Percentiles rank a stretch among this genome's conserved stretches.
These are phyloP conservation scores for Sporothrix pseudoabietina DNA, from an alignment of 2,329 filamentous ascomycete species.

Conservation along the genomic window DNA sequence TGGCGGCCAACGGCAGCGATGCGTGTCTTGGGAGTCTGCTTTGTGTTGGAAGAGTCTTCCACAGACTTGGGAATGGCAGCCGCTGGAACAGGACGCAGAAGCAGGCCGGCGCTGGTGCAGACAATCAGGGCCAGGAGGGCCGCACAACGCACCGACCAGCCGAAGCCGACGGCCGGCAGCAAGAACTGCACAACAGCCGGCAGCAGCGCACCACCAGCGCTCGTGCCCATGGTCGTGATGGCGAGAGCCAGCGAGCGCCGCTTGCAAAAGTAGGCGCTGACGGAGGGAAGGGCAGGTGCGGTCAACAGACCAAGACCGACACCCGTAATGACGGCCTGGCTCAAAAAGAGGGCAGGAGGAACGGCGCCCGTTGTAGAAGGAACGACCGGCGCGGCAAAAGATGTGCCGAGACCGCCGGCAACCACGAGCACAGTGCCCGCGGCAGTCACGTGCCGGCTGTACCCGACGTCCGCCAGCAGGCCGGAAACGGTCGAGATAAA, in stretches of 20 bases:
- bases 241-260: constrained; percentile 61
- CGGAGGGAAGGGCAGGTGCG: constrained; percentile 54
- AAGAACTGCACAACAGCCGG: constrained; percentile 60
- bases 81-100: constrained; percentile 42
- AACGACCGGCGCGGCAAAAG: constrained; percentile 53
- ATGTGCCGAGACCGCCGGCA: constrained; percentile 53
- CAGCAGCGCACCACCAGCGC: constrained; percentile 65
- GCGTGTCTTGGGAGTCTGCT: not conserved
- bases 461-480: constrained; percentile 54
- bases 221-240: constrained; percentile 61
- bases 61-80: not conserved
- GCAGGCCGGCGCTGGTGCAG: constrained; percentile 45
- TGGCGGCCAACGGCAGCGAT: constrained; percentile 42
- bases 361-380: constrained; percentile 2
- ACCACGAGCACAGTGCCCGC: constrained; percentile 48
- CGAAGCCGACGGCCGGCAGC: constrained; percentile 63
- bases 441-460: constrained; percentile 47
- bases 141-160: constrained; percentile 64
- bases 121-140: constrained; percentile 61
- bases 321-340: constrained; percentile 58
- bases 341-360: constrained; percentile 46
- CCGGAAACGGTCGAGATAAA: constrained; percentile 53
- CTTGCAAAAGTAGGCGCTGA: constrained; percentile 61
- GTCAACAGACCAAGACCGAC: constrained; percentile 59
- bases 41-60: not conserved